Evolutionary conservation across 2,329 filamentous ascomycete species (phyloP).

Genomic region (Colletotrichum agaves): DNA sequence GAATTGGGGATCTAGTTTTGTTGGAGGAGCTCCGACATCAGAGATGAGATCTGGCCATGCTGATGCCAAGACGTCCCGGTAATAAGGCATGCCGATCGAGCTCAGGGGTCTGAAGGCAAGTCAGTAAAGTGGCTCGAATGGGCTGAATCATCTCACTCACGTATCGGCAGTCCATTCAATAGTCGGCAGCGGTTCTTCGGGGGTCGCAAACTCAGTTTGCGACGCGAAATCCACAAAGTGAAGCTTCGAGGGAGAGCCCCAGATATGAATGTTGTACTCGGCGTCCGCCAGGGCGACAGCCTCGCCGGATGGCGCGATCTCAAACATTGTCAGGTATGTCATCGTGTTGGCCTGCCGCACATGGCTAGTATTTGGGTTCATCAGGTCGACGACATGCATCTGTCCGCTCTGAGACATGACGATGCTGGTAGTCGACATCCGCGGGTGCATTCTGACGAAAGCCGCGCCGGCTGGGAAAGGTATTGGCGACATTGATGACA

Average conservation of each 20-base stretch:
- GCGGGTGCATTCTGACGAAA: slow-evolving; percentile 95
- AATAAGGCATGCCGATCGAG: slow-evolving; percentile 90
- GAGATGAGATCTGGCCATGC: slow-evolving; percentile 90
- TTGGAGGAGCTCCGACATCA: slow-evolving; percentile 85
- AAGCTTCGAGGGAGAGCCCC: slow-evolving; percentile 87
- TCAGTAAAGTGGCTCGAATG: slow-evolving; percentile 24
- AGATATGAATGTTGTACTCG: slow-evolving; percentile 83
- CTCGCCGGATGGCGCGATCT: slow-evolving; percentile 89
- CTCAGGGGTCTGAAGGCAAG: slow-evolving; percentile 71
- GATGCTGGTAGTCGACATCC: slow-evolving; percentile 93
- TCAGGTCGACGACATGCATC: slow-evolving; percentile 94
- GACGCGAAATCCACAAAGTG: slow-evolving; percentile 86
- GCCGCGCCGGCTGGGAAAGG: slow-evolving; percentile 93
- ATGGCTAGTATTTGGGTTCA: slow-evolving; percentile 90
- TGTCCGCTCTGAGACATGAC: slow-evolving; percentile 92
- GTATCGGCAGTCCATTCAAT: slow-evolving; percentile 79
- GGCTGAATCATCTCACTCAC: slow-evolving; percentile 54
- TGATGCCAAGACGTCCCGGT: slow-evolving; percentile 87
- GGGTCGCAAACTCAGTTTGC: slow-evolving; percentile 81
- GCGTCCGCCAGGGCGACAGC: slow-evolving; percentile 84
- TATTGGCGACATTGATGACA: slow-evolving; percentile 88
- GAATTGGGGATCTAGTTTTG: slow-evolving; percentile 77
- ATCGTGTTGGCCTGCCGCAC: slow-evolving; percentile 82
- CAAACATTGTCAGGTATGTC: slow-evolving; percentile 80
- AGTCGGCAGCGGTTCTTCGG: slow-evolving; percentile 64